phyloP scores from a whole-genome alignment of 23 red algal genomes.

The Chondrus crispus region DNA sequence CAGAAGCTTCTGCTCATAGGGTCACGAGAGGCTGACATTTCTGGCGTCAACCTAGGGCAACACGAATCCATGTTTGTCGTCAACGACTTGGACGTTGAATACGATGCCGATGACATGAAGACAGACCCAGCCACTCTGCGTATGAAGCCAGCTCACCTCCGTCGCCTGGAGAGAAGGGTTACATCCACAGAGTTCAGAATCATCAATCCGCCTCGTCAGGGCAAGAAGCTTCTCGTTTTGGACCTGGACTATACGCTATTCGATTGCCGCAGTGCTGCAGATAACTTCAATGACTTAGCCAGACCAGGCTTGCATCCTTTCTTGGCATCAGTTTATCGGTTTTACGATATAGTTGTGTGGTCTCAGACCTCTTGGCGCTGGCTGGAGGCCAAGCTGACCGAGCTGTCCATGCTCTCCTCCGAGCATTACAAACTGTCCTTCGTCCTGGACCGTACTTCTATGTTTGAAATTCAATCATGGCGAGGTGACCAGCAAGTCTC shows the following conservation, averaged over 20 bases:
- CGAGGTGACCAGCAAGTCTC: background rate
- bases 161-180: constrained; percentile 41
- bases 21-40: constrained; percentile 62
- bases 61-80: background rate
- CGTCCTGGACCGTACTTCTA: constrained; percentile 79
- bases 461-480: constrained; percentile 47
- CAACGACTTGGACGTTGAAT: constrained; percentile 55
- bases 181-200: constrained; percentile 44
- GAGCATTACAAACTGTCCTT: constrained; percentile 77
- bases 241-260: constrained; percentile 85
- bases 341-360: constrained; percentile 91
- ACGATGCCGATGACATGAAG: background rate
- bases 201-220: constrained; percentile 50
- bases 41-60: constrained; percentile 25
- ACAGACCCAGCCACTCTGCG: background rate
- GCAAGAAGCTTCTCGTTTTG: constrained; percentile 72
- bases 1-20: constrained; percentile 77
- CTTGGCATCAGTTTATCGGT: constrained; percentile 66
- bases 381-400: constrained; percentile 91
- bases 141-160: background rate
- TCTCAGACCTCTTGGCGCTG: constrained; percentile 89
- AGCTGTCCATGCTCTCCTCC: constrained; percentile 68
- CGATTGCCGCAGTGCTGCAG: constrained; percentile 25
- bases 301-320: constrained; percentile 81
- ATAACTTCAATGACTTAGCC: constrained; percentile 22